A percentile compares a stretch with the other conserved stretches of the same genome.
phyloP scores from a whole-genome alignment of 2,329 filamentous ascomycete species.

The Fusarium heterosporum region DNA sequence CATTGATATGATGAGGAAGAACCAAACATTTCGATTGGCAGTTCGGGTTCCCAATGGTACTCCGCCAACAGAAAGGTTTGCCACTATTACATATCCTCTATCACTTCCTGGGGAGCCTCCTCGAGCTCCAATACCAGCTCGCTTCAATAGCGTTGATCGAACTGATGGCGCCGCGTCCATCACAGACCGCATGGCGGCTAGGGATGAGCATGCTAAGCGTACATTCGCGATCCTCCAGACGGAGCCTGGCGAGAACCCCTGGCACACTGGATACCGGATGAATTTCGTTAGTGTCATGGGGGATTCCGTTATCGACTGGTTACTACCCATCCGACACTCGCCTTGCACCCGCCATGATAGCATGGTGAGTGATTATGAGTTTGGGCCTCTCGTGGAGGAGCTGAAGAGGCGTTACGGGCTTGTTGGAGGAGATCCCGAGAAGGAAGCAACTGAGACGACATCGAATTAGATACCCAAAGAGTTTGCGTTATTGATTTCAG shows the following conservation, averaged over 20 bases:
- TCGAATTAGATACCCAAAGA: slow-evolving; percentile 38
- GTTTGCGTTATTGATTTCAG: background rate
- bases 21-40: slow-evolving; percentile 77
- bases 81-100: slow-evolving; percentile 71
- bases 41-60: slow-evolving; percentile 71
- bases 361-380: slow-evolving; percentile 73
- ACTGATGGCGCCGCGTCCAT: slow-evolving; percentile 27
- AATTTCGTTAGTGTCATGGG: slow-evolving; percentile 90
- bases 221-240: slow-evolving; percentile 85
- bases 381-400: slow-evolving; percentile 70
- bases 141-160: slow-evolving; percentile 3
- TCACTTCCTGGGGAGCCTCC: slow-evolving; percentile 27
- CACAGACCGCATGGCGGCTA: slow-evolving; percentile 38
- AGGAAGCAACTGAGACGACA: slow-evolving; percentile 36
- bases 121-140: slow-evolving; percentile 15
- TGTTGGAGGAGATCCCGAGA: slow-evolving; percentile 18
- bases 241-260: slow-evolving; percentile 82
- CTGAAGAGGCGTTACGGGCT: slow-evolving; percentile 60
- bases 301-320: slow-evolving; percentile 76
- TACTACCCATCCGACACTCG: slow-evolving; percentile 79
- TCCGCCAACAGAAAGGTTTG: slow-evolving; percentile 57
- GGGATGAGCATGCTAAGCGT: slow-evolving; percentile 64
- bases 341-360: slow-evolving; percentile 78
- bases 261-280: slow-evolving; percentile 75
- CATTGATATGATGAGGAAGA: slow-evolving; percentile 78